phyloP scores from a whole-genome alignment of 352 stramenopile genomes.

The Elongisporangium prolatum region DNA sequence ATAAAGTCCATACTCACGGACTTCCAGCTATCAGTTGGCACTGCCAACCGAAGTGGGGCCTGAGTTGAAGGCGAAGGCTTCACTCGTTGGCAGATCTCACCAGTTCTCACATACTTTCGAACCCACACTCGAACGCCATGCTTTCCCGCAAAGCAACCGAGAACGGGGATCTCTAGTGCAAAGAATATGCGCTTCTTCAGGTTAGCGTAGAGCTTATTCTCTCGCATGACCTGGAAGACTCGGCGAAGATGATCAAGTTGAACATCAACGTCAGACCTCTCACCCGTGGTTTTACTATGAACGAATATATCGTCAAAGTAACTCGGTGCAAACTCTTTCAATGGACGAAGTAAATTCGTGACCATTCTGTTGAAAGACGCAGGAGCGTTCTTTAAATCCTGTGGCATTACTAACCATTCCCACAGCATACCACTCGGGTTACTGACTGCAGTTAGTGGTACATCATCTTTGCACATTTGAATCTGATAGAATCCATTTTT shows the following conservation, averaged over 20 bases:
- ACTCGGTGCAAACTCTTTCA: conserved; percentile 6
- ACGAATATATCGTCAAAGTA: too few relatives aligned
- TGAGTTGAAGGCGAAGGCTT: conserved; percentile 7
- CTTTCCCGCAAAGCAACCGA: conserved; percentile 17
- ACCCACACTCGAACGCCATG: conserved; percentile 13
- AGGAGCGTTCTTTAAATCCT: conserved; percentile 16
- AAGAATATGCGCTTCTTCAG: conserved; percentile 24
- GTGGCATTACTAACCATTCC: too few relatives aligned
- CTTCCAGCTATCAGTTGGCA: conserved; percentile 10
- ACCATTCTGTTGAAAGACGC: conserved; percentile 24
- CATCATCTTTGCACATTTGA: too few relatives aligned
- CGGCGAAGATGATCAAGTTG: conserved; percentile 14
- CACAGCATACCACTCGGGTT: too few relatives aligned
- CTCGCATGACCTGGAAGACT: conserved; percentile 15
- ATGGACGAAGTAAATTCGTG: conserved; percentile 3
- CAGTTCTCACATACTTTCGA: conserved; percentile 6
- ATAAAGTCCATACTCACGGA: conserved; percentile 15
- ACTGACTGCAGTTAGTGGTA: too few relatives aligned
- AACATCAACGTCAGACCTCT: conserved; percentile 6
- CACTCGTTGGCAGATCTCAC: too few relatives aligned
- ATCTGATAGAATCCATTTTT: too few relatives aligned
- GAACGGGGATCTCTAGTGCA: conserved; percentile 17
- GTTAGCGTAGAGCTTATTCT: conserved; percentile 16
- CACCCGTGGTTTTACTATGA: conserved; percentile 7
- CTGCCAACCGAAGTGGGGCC: conserved; percentile 5